Evolutionary conservation across 2,329 filamentous ascomycete genomes (phyloP).

Genomic region (Cladosporium austrohemisphaericum): DNA sequence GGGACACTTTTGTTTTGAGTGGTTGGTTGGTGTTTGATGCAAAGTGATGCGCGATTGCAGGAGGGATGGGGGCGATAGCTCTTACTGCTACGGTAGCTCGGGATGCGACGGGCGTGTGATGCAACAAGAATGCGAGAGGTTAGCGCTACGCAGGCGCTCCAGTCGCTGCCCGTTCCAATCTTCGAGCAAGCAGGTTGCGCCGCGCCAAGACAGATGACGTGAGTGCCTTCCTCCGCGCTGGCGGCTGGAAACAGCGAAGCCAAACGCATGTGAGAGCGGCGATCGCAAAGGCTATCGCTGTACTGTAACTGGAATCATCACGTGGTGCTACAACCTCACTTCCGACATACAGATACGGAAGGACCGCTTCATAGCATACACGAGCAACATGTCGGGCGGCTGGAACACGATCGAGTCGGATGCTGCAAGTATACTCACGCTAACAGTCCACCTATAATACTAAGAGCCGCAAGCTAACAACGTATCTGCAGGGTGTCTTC

Average conservation of each 20-base stretch:
- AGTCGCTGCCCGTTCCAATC: no score
- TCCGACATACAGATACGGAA: no score
- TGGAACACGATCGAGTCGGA: slow-evolving; percentile 99
- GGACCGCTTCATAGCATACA: no score
- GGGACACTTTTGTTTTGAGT: slow-evolving; percentile 8
- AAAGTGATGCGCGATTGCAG: neutral
- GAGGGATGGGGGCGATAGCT: slow-evolving; percentile 9
- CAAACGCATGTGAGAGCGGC: slow-evolving; percentile 5
- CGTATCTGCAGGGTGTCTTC: slow-evolving; percentile 75
- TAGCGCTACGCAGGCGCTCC: neutral
- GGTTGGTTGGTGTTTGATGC: slow-evolving; percentile 5
- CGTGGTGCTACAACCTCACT: no score
- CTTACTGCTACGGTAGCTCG: slow-evolving; percentile 14
- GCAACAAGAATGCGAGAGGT: slow-evolving; percentile 8
- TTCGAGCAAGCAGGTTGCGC: neutral
- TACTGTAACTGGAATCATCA: no score
- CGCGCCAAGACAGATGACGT: slow-evolving; percentile 9
- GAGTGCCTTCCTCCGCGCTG: neutral
- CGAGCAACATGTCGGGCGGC: slow-evolving; percentile 52
- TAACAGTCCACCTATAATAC: neutral
- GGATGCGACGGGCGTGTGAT: slow-evolving; percentile 13
- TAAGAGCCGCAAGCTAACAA: slow-evolving; percentile 9
- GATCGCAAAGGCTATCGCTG: no score
- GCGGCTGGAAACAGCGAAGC: slow-evolving; percentile 7
- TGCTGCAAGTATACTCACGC: slow-evolving; percentile 60